Evolutionary conservation across 805 yeast species (phyloP).

Genomic region (Starmerella apis): DNA sequence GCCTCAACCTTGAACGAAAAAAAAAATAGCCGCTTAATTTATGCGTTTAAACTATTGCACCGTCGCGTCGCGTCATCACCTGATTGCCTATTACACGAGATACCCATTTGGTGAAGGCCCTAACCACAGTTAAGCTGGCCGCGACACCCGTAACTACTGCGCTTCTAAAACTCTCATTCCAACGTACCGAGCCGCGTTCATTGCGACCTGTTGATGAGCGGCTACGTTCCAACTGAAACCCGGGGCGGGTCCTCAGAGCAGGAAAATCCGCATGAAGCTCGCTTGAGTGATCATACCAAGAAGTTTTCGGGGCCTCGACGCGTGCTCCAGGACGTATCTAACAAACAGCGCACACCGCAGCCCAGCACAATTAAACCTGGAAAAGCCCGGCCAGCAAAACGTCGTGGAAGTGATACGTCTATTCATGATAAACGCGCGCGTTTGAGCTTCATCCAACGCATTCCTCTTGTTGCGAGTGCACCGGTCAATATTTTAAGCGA

Average conservation of each 20-base stretch:
- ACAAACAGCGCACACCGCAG: neutral
- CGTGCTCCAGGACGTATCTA: slow-evolving; percentile 8
- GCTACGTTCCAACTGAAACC: neutral
- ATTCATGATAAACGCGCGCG: neutral
- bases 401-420: neutral
- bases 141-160: neutral
- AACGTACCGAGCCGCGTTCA: neutral
- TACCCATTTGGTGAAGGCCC: neutral
- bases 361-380: neutral
- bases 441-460: slow-evolving; percentile 3
- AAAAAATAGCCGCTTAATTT: too few relatives aligned
- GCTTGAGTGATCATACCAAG: neutral
- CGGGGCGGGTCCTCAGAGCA: slow-evolving; percentile 2
- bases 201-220: slow-evolving; percentile 4
- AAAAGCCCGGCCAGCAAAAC: neutral
- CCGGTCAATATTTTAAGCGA: slow-evolving; percentile 1
- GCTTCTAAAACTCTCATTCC: neutral
- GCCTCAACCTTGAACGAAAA: too few relatives aligned
- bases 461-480: neutral
- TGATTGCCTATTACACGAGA: neutral
- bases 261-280: slow-evolving; percentile 1
- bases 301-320: neutral
- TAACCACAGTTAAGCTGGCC: neutral
- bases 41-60: too few relatives aligned
- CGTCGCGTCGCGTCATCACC: slow-evolving; percentile 5